Conservation (phyloP, 2,329 filamentous ascomycete genomes). For the Verticillium longisporum region DNA sequence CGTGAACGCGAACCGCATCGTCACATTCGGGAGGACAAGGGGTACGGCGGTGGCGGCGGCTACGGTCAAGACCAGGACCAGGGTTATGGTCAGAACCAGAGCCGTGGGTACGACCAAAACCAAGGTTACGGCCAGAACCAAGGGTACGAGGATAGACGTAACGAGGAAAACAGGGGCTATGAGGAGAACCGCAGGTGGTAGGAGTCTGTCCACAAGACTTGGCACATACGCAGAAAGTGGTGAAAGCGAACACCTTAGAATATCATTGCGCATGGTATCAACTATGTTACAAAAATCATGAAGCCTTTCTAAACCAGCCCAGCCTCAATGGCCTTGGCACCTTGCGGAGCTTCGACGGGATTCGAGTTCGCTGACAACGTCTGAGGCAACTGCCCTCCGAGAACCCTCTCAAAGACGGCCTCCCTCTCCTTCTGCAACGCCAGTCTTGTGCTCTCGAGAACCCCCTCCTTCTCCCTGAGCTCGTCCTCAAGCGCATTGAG, state of each 20-base stretch:
- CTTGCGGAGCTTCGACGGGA: not conserved
- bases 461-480: conserved; percentile 19
- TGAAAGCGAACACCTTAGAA: not conserved
- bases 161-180: not conserved
- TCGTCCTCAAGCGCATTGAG: conserved; percentile 18
- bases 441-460: conserved; percentile 24
- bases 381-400: not conserved
- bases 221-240: not conserved
- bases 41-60: not conserved
- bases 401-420: conserved; percentile 28
- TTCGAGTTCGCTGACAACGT: not conserved
- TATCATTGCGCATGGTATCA: not conserved
- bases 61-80: not conserved
- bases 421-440: conserved; percentile 38
- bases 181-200: not conserved
- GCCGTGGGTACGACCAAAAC: not conserved
- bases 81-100: not conserved
- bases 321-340: not conserved
- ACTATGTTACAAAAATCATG: not conserved
- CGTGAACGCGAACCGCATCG: not conserved
- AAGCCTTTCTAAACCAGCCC: not conserved
- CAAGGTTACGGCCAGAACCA: not conserved
- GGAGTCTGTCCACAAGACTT: not conserved
- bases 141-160: not conserved
- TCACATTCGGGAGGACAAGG: not conserved